phyloP scores from a whole-genome alignment of 345 rosid species.

The Gossypium mustelinum region DNA sequence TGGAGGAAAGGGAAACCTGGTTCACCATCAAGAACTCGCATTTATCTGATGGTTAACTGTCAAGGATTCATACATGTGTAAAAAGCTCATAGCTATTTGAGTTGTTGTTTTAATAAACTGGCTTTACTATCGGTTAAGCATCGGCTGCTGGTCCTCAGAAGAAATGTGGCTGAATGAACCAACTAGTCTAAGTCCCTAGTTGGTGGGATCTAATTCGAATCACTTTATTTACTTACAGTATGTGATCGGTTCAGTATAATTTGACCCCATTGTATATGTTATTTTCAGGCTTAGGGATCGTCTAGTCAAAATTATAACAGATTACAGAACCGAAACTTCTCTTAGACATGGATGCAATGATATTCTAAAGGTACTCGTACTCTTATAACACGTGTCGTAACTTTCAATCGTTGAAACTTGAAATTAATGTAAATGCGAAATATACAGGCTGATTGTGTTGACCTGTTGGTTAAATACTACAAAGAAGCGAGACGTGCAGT shows the following conservation, averaged over 20 bases:
- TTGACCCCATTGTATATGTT: background rate
- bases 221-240: too few species aligned
- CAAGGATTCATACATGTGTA: background rate
- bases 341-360: conserved; percentile 85
- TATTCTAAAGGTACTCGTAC: conserved; percentile 63
- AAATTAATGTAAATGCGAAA: conserved; percentile 17
- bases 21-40: too few species aligned
- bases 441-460: conserved; percentile 80
- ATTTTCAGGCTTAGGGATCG: conserved; percentile 83
- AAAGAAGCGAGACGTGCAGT: conserved; percentile 82
- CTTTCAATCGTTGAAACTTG: background rate
- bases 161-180: too few species aligned
- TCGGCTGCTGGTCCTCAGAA: background rate
- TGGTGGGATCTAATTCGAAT: too few species aligned
- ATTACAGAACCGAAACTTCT: conserved; percentile 82
- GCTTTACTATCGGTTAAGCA: background rate
- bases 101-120: background rate
- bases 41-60: background rate
- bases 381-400: background rate
- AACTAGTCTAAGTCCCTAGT: background rate
- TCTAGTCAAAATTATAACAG: conserved; percentile 47
- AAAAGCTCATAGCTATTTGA: background rate
- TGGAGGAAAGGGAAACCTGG: too few species aligned
- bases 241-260: background rate
- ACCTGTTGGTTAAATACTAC: conserved; percentile 81